These are phyloP conservation scores for Stephanodiscus minutulus DNA, from an alignment of 108 stramenopile species.

Conservation along the genomic window DNA sequence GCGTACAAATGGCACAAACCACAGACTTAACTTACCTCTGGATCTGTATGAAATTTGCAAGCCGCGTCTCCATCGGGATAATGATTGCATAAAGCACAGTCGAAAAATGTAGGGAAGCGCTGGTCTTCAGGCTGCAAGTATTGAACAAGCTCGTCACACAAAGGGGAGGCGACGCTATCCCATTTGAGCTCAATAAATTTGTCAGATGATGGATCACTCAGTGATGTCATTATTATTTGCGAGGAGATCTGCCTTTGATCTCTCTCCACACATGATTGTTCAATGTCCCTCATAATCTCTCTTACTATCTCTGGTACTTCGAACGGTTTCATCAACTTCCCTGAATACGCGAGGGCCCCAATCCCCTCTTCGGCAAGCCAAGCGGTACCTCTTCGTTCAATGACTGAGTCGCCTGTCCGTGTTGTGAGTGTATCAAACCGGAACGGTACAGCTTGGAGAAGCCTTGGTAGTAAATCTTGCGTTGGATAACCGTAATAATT, in stretches of 20 bases:
- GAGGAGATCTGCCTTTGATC: slow-evolving; percentile 16
- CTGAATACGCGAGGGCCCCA: slow-evolving; percentile 74
- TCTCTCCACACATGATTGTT: slow-evolving; percentile 34
- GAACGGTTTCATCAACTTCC: slow-evolving; percentile 54
- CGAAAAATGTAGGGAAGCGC: slow-evolving; percentile 49
- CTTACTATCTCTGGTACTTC: slow-evolving; percentile 51
- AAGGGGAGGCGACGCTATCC: slow-evolving; percentile 26
- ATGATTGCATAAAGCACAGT: slow-evolving; percentile 77
- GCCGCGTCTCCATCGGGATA: slow-evolving; percentile 68
- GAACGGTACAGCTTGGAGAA: slow-evolving; percentile 60
- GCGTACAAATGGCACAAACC: neutral
- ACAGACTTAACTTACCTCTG: slow-evolving; percentile 33
- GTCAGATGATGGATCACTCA: neutral
- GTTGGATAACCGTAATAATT: slow-evolving; percentile 38
- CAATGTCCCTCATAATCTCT: slow-evolving; percentile 55
- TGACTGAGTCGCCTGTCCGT: slow-evolving; percentile 57
- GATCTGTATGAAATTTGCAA: slow-evolving; percentile 78
- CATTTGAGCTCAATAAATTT: slow-evolving; percentile 29
- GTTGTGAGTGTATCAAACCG: slow-evolving; percentile 66
- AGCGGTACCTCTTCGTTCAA: slow-evolving; percentile 72
- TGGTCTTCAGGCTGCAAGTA: slow-evolving; percentile 17
- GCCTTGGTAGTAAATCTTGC: slow-evolving; percentile 22
- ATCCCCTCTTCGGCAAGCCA: slow-evolving; percentile 73
- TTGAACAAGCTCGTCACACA: slow-evolving; percentile 35
- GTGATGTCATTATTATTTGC: slow-evolving; percentile 3